These are phyloP conservation scores for Jatropha curcas DNA, from an alignment of 345 rosid species.

Conservation along the genomic window DNA sequence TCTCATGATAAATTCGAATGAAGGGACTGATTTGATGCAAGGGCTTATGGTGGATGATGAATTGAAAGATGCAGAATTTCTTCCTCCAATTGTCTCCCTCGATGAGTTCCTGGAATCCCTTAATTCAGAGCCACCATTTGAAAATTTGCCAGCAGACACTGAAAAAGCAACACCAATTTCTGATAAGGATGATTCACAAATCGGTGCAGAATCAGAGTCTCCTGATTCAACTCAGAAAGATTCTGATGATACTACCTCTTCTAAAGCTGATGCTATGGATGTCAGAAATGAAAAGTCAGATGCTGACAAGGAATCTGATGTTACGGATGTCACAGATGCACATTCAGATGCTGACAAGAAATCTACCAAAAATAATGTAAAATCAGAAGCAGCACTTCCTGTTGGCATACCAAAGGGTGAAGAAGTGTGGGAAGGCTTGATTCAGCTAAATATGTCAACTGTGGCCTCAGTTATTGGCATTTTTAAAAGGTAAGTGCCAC, in stretches of 20 bases:
- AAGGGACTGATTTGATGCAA: conserved; percentile 52
- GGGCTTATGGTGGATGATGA: conserved; percentile 82
- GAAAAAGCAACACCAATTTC: conserved; percentile 33
- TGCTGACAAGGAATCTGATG: conserved; percentile 17
- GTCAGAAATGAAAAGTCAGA: conserved; percentile 20
- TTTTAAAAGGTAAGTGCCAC: conserved; percentile 67
- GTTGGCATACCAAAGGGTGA: conserved; percentile 42
- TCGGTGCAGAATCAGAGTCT: conserved; percentile 36
- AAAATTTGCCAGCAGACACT: conserved; percentile 49
- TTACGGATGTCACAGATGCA: conserved; percentile 19
- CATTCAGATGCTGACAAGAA: conserved; percentile 29
- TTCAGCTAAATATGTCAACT: conserved; percentile 60
- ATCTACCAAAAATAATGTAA: conserved; percentile 24
- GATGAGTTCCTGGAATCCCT: conserved; percentile 93
- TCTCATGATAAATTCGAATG: conserved; percentile 58
- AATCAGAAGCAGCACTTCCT: conserved; percentile 23
- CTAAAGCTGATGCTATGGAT: conserved; percentile 35
- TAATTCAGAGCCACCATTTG: conserved; percentile 87
- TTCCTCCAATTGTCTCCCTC: conserved; percentile 87
- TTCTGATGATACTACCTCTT: conserved; percentile 22
- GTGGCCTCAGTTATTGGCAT: conserved; percentile 53
- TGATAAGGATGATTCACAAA: conserved; percentile 44
- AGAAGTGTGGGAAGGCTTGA: conserved; percentile 72
- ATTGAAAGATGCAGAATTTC: conserved; percentile 70
- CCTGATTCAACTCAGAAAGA: conserved; percentile 36